These are phyloP conservation scores for Globisporangium emineosum DNA, from an alignment of 352 stramenopile genomes.

Conservation along the genomic window DNA sequence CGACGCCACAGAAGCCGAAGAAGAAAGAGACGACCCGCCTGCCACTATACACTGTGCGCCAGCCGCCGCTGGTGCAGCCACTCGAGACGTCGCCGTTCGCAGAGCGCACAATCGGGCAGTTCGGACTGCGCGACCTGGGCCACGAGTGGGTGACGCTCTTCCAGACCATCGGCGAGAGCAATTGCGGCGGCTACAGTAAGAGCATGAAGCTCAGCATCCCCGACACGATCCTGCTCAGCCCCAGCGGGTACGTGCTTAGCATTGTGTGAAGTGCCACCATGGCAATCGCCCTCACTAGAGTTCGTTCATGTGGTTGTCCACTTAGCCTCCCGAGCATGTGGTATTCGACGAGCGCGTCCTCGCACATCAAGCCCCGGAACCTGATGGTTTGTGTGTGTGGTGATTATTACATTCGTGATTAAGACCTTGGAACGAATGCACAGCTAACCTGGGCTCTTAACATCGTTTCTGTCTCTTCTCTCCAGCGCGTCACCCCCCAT, in stretches of 20 bases:
- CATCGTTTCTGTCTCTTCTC: background rate
- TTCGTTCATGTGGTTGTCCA: background rate
- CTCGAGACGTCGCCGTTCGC: slow-evolving; percentile 37
- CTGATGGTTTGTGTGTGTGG: slow-evolving; percentile 24
- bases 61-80: slow-evolving; percentile 54
- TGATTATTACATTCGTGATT: background rate
- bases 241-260: slow-evolving; percentile 32
- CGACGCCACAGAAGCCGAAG: slow-evolving; percentile 6
- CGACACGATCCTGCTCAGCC: slow-evolving; percentile 58
- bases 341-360: slow-evolving; percentile 50
- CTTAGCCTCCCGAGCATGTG: slow-evolving; percentile 53
- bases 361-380: slow-evolving; percentile 35
- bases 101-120: slow-evolving; percentile 24
- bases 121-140: slow-evolving; percentile 38
- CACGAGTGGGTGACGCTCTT: slow-evolving; percentile 64
- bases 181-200: slow-evolving; percentile 20
- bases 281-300: too few relatives aligned
- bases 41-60: slow-evolving; percentile 44
- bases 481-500: slow-evolving; percentile 38
- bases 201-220: slow-evolving; percentile 51
- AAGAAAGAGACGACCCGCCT: slow-evolving; percentile 1
- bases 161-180: slow-evolving; percentile 35
- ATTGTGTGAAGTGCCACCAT: background rate
- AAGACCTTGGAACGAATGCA: background rate
- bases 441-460: background rate